phyloP scores from a whole-genome alignment of 2,329 filamentous ascomycete species.

The Scolecobasidium constrictum region DNA sequence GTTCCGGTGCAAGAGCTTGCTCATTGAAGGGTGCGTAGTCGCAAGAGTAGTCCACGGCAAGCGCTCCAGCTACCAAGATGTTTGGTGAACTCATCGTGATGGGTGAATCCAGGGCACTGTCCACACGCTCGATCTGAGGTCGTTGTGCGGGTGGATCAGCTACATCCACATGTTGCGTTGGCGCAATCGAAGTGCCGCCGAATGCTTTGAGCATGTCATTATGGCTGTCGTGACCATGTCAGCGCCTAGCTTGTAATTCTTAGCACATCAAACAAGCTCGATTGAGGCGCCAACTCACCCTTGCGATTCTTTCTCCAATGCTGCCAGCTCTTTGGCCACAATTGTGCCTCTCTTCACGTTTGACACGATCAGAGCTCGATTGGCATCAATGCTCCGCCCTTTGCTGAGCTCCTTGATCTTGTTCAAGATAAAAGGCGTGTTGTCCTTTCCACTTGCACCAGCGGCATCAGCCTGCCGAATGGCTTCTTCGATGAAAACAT shows the following conservation, averaged over 20 bases:
- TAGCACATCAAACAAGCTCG: slow-evolving; percentile 1
- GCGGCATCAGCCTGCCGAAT: slow-evolving; percentile 24
- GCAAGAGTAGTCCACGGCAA: slow-evolving; percentile 81
- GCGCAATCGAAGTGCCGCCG: too few species aligned
- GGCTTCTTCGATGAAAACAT: slow-evolving; percentile 28
- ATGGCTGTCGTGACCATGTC: neutral
- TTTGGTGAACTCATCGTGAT: too few species aligned
- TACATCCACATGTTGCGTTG: neutral
- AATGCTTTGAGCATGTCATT: neutral
- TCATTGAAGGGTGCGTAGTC: slow-evolving; percentile 50
- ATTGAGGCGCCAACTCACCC: slow-evolving; percentile 4
- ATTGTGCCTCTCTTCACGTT: slow-evolving; percentile 56
- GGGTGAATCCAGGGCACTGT: too few species aligned
- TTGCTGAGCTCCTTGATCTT: slow-evolving; percentile 72
- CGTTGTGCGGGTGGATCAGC: neutral
- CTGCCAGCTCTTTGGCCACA: slow-evolving; percentile 49
- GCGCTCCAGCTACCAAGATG: slow-evolving; percentile 80
- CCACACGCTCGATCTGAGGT: too few species aligned
- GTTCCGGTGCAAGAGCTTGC: slow-evolving; percentile 32
- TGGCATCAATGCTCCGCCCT: slow-evolving; percentile 61
- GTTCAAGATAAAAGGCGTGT: slow-evolving; percentile 73
- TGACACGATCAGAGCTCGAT: slow-evolving; percentile 56
- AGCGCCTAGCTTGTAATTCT: slow-evolving; percentile 2
- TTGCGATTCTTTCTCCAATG: slow-evolving; percentile 18
- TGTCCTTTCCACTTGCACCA: slow-evolving; percentile 56